These are phyloP conservation scores for Silene uniflora DNA, from an alignment of 148 eudicot species.

Conservation along the genomic window DNA sequence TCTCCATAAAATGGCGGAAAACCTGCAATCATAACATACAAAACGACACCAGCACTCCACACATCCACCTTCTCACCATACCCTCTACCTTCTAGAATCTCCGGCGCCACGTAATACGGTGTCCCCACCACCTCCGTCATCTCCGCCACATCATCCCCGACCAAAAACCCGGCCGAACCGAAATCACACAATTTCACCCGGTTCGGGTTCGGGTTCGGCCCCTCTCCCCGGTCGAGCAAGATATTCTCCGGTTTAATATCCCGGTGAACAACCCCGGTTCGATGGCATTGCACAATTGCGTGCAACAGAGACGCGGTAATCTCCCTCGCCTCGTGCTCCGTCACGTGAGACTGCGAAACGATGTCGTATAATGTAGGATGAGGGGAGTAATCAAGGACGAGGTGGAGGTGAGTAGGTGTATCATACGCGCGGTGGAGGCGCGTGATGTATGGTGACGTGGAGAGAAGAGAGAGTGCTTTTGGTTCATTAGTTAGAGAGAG, in stretches of 20 bases:
- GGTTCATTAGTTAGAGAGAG: constrained; percentile 31
- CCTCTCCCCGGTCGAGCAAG: constrained; percentile 29
- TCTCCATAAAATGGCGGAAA: constrained; percentile 60
- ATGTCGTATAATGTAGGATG: constrained; percentile 37
- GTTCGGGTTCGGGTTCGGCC: neutral
- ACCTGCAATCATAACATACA: constrained; percentile 61
- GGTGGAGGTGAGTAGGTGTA: constrained; percentile 40
- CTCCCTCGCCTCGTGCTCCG: constrained; percentile 36
- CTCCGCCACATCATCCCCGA: constrained; percentile 1
- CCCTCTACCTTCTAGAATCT: constrained; percentile 45
- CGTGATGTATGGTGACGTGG: constrained; percentile 33
- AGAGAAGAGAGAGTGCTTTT: constrained; percentile 35
- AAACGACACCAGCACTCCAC: constrained; percentile 68
- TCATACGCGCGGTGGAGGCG: constrained; percentile 47
- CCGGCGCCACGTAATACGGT: constrained; percentile 72
- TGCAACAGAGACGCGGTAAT: constrained; percentile 5
- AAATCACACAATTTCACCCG: constrained; percentile 59
- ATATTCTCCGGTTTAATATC: constrained; percentile 69
- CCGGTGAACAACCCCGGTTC: constrained; percentile 53
- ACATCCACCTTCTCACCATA: constrained; percentile 62
- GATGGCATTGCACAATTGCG: constrained; percentile 51
- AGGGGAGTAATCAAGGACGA: constrained; percentile 45
- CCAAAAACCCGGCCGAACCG: constrained; percentile 52
- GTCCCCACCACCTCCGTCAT: constrained; percentile 67
- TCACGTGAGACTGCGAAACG: constrained; percentile 20